These are phyloP conservation scores for Sextonia rubra DNA, from an alignment of 164 flowering plant genomes.

Conservation along the genomic window DNA sequence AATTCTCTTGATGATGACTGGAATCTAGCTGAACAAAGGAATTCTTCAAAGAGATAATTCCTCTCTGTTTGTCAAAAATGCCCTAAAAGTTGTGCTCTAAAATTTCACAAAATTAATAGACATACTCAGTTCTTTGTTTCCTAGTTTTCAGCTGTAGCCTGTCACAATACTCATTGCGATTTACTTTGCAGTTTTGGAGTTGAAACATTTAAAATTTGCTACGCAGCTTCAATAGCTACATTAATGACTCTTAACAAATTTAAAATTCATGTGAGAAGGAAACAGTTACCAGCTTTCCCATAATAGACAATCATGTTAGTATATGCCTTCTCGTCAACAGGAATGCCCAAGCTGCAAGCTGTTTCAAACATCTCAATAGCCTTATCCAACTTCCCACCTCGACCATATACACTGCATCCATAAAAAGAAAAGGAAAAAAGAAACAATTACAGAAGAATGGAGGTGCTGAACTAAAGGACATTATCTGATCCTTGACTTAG, in stretches of 20 bases:
- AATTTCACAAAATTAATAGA: too few species aligned
- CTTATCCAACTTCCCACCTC: constrained; percentile 58
- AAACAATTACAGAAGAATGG: constrained; percentile 6
- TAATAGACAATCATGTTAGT: constrained; percentile 65
- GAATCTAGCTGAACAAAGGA: too few species aligned
- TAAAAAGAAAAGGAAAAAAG: background rate
- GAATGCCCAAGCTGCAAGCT: constrained; percentile 40
- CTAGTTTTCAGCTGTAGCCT: too few species aligned
- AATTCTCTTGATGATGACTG: too few species aligned
- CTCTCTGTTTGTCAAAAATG: too few species aligned
- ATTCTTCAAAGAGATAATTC: too few species aligned
- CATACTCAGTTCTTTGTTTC: too few species aligned
- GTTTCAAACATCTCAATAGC: constrained; percentile 65
- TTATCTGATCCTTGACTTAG: background rate
- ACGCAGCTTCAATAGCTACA: background rate
- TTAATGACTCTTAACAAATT: background rate
- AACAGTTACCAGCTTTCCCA: constrained; percentile 75
- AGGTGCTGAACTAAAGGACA: background rate
- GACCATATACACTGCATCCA: constrained; percentile 83
- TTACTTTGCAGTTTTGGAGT: too few species aligned
- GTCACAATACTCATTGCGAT: too few species aligned
- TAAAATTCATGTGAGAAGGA: background rate
- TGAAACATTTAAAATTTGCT: background rate
- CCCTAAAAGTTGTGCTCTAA: too few species aligned
- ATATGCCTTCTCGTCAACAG: constrained; percentile 77